phyloP scores from a whole-genome alignment of 345 rosid species.

The Nasturtium officinale region DNA sequence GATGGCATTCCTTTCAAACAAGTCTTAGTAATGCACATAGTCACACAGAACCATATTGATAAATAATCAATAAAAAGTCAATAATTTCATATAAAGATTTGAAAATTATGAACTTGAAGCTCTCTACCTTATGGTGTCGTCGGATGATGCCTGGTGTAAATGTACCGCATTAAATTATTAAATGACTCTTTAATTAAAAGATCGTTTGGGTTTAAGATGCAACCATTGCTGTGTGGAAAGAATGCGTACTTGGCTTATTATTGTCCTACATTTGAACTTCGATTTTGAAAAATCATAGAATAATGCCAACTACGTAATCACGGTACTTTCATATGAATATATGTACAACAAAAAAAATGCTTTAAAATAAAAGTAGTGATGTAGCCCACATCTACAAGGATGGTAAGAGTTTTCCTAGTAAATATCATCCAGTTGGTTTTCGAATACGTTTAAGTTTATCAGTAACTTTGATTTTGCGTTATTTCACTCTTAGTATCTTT shows the following conservation, averaged over 20 bases:
- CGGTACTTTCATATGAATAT: not conserved
- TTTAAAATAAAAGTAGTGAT: not conserved
- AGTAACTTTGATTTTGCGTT: not conserved
- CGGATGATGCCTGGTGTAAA: not conserved
- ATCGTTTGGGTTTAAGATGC: not conserved
- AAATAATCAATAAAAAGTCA: conserved; percentile 5
- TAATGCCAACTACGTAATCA: not conserved
- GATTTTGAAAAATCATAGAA: not conserved
- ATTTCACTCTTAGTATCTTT: not conserved
- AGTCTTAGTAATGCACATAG: conserved; percentile 1
- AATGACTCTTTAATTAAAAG: not conserved
- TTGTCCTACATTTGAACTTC: not conserved
- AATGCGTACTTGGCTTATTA: not conserved
- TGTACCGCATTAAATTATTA: not conserved
- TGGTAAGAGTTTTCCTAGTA: not conserved
- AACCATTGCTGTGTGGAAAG: not conserved
- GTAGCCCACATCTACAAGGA: not conserved
- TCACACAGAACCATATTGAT: conserved; percentile 15
- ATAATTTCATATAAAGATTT: not conserved
- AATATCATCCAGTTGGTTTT: not conserved
- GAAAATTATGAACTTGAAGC: not conserved
- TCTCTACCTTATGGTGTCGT: not conserved
- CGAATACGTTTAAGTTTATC: not conserved
- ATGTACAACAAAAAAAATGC: not conserved
- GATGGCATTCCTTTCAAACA: conserved; percentile 6